Evolutionary conservation across 257 asterid genomes (phyloP).

Genomic region (Penstemon newberryi): DNA sequence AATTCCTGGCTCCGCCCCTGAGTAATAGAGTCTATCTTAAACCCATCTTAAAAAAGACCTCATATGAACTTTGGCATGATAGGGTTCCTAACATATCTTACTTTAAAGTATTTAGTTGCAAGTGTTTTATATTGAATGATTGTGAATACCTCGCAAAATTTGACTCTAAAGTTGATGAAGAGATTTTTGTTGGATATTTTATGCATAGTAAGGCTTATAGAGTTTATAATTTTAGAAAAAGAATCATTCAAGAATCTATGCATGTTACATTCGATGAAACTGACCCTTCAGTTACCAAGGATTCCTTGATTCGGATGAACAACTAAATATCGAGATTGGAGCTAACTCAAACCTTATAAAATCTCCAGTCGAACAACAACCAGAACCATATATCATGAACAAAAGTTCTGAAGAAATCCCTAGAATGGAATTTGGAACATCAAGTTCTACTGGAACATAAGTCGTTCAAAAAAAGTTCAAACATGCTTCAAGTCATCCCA

Average conservation of each 20-base stretch:
- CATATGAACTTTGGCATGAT: background rate
- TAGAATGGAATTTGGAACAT: no score
- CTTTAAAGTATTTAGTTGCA: background rate
- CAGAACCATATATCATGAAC: no score
- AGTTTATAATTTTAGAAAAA: background rate
- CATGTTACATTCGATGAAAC: background rate
- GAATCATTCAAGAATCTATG: background rate
- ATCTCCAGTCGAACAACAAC: no score
- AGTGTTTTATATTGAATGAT: background rate
- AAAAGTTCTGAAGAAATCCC: no score
- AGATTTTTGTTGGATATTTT: background rate
- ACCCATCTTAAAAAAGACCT: background rate
- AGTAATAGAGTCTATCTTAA: background rate
- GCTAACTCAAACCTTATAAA: no score
- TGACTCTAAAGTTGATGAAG: constrained; percentile 1
- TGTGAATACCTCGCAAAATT: background rate
- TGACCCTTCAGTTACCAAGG: no score
- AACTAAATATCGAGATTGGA: no score
- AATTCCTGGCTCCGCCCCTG: no score
- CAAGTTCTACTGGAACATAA: no score
- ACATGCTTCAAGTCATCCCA: no score
- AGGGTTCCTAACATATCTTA: background rate
- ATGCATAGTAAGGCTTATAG: background rate
- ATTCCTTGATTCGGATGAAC: no score
- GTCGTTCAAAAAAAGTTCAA: no score